Base-by-base conservation (phyloP, 768 basidiomycete species). In the Russula foetens region DNA sequence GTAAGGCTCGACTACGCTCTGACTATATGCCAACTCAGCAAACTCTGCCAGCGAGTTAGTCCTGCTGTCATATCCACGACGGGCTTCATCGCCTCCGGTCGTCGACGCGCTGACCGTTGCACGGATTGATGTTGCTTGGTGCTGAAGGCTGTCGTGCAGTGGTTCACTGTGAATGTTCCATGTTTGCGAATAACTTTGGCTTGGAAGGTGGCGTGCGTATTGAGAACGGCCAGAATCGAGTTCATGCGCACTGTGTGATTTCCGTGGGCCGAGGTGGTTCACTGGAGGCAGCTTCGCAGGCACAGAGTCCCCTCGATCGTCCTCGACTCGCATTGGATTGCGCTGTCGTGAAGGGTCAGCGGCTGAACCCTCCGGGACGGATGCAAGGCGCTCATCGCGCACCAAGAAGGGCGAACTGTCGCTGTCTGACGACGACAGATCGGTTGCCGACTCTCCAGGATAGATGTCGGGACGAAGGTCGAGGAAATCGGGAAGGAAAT, bases 401-500 rank as follows among this genome's bases (percentile, higher is more conserved):
- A 28, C 12, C 21, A 33, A 24, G 8, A 56, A 39, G 24, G 29
- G 46, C 14, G 33, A 45, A 26, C n/a, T 14, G 43, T 23, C 26
- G 19, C 39, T 28, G 2, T 39, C 35, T 5, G 38, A 19, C 2
- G 41, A 23, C 5, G 35, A 41, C n/a, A 54, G 21, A 9, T 23
- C 52, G 6, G 46, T 23, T 21, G 43, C 14, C 11, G 31, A 12
- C n/a, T 31, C 39, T 23, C 21, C 41, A n/a, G 51, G 15, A 19
- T 63, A 56, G 23, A 33, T 3, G n/a, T 59, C 62, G 15, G 53
- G 1, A 23, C 51, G 23, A 28, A 64, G 59, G 45, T 66, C 65
- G 53, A 66, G 63, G 28, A 66, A 64, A 47, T 66, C 56, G 38
- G 63, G 59, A 19, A 66, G 59, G 39, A 48, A 35, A 3, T 60